Conservation (phyloP, 805 yeast species). For the Scheffersomyces lignosus region DNA sequence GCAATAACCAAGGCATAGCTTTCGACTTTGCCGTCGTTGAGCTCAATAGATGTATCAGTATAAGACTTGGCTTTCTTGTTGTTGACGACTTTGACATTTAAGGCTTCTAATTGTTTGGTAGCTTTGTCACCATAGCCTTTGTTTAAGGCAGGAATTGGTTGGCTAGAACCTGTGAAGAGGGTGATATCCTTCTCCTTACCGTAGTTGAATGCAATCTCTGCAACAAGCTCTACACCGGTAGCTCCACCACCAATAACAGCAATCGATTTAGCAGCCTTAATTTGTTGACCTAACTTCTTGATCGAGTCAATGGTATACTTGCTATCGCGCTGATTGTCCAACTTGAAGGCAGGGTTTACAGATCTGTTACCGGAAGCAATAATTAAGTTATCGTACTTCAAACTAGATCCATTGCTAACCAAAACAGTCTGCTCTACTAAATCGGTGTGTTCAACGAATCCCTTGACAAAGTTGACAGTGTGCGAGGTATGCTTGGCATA, state of each 20-base stretch:
- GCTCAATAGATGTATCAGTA: constrained; percentile 10
- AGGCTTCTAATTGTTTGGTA: constrained; percentile 11
- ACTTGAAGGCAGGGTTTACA: constrained; percentile 23
- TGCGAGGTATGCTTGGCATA: constrained; percentile 12
- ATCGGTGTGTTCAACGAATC: constrained; percentile 23
- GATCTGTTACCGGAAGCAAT: constrained; percentile 35
- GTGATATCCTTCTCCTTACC: constrained; percentile 19
- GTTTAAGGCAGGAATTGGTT: constrained; percentile 15
- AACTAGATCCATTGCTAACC: constrained; percentile 10
- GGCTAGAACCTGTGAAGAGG: constrained; percentile 24
- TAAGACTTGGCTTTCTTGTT: constrained; percentile 7
- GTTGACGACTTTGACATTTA: constrained; percentile 26
- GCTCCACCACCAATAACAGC: constrained; percentile 40
- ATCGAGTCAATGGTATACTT: constrained; percentile 14
- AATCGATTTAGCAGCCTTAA: constrained; percentile 23
- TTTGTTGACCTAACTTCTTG: constrained; percentile 11
- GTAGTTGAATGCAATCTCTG: constrained; percentile 29
- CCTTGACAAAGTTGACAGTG: constrained; percentile 20
- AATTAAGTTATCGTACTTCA: constrained; percentile 30
- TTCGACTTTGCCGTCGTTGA: constrained; percentile 16
- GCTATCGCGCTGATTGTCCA: constrained; percentile 15
- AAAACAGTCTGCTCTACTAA: constrained; percentile 20
- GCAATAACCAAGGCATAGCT: constrained; percentile 32
- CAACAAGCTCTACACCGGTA: constrained; percentile 38
- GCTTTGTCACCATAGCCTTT: constrained; percentile 14